These are phyloP conservation scores for Ceratobasidium sp. DNA, from an alignment of 1,284 basidiomycete genomes.

Conservation along the genomic window DNA sequence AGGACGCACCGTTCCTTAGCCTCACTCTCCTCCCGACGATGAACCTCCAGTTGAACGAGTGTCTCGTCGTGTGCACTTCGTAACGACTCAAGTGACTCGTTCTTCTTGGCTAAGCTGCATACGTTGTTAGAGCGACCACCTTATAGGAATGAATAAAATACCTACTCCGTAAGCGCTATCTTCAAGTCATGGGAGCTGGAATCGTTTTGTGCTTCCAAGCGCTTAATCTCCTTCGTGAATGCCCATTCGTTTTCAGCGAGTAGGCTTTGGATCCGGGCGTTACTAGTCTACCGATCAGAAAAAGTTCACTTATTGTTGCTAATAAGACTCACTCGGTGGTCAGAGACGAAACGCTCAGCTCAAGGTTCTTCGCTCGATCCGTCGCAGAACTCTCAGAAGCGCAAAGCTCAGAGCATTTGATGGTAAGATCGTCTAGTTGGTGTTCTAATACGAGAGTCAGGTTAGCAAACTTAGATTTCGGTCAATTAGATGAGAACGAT, in stretches of 20 bases:
- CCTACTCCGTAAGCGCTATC: conserved; percentile 19
- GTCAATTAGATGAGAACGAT: neutral
- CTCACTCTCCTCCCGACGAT: conserved; percentile 18
- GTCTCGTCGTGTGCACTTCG: conserved; percentile 9
- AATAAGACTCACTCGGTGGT: neutral
- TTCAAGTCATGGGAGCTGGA: conserved; percentile 2
- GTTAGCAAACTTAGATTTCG: neutral
- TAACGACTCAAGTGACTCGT: neutral
- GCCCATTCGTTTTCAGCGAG: conserved; percentile 26
- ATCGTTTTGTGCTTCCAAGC: conserved; percentile 22
- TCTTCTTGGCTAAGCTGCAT: neutral
- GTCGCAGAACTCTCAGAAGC: neutral
- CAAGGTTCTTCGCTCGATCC: neutral
- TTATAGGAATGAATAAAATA: neutral
- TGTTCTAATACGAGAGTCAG: neutral
- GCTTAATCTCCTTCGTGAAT: conserved; percentile 23
- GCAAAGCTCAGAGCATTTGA: neutral
- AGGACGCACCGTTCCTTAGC: conserved; percentile 16
- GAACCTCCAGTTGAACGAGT: conserved; percentile 9
- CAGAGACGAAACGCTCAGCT: conserved; percentile 6
- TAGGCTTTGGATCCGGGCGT: conserved; percentile 2
- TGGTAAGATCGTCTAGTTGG: conserved; percentile 7
- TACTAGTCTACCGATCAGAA: conserved; percentile 2
- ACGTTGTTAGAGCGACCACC: neutral
- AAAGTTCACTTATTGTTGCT: neutral